Conservation (phyloP, 2,329 filamentous ascomycete genomes). For the Aspergillus sp. region DNA sequence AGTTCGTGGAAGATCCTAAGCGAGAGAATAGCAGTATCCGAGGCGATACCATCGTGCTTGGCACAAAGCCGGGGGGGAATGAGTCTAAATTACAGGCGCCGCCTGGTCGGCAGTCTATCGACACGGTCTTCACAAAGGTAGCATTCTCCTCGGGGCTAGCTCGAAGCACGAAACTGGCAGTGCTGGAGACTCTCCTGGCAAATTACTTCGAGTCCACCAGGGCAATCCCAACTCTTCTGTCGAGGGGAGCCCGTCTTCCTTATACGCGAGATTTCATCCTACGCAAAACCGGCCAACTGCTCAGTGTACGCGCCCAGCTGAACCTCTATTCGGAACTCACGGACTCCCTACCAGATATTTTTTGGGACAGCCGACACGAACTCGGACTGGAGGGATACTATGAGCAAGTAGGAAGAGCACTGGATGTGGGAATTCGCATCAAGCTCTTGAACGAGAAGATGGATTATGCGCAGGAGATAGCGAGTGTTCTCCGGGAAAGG, state of each 20-base stretch:
- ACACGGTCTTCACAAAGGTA: constrained; percentile 77
- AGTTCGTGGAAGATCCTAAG: constrained; percentile 68
- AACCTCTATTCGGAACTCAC: constrained; percentile 97
- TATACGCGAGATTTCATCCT: constrained; percentile 72
- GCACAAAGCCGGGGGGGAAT: constrained; percentile 51
- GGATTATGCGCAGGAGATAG: constrained; percentile 95
- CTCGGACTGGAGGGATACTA: constrained; percentile 90
- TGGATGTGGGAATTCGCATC: constrained; percentile 88
- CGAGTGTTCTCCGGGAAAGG: constrained; percentile 76
- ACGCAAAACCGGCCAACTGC: constrained; percentile 84
- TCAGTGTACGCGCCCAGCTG: constrained; percentile 80
- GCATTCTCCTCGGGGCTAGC: constrained; percentile 93
- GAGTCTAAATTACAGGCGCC: constrained; percentile 12
- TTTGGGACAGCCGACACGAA: constrained; percentile 89
- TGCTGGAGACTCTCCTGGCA: constrained; percentile 73
- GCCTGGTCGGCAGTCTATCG: constrained; percentile 34
- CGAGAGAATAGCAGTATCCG: constrained; percentile 69
- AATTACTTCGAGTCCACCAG: constrained; percentile 83
- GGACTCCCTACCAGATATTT: constrained; percentile 87
- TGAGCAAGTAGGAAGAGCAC: constrained; percentile 78
- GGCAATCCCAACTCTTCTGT: constrained; percentile 69
- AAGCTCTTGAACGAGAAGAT: constrained; percentile 92
- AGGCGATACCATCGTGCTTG: constrained; percentile 82
- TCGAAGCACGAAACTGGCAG: constrained; percentile 84
- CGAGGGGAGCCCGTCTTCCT: constrained; percentile 54